A percentile compares a stretch with the other conserved stretches of the same genome.
phyloP scores from a whole-genome alignment of 306 rosid species.

The Cucurbita moschata region DNA sequence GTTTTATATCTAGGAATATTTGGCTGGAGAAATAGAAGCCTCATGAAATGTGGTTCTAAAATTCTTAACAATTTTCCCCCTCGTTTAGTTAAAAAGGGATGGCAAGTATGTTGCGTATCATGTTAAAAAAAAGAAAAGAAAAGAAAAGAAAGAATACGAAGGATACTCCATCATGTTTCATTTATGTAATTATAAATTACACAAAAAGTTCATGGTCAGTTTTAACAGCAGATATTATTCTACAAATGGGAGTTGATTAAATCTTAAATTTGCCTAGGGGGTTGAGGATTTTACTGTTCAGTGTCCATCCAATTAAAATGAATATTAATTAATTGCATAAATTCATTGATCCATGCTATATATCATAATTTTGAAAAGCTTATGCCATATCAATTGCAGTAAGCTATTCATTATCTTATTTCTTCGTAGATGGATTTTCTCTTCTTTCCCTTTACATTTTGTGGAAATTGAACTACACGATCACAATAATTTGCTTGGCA shows the following conservation, averaged over 20 bases:
- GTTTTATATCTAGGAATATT: neutral
- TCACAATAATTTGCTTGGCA: neutral
- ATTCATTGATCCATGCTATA: neutral
- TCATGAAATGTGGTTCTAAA: neutral
- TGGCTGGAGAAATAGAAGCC: neutral
- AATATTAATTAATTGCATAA: neutral
- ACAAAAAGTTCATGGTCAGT: neutral
- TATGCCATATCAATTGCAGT: neutral
- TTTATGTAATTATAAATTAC: neutral
- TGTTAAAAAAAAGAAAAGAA: neutral
- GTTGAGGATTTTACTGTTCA: neutral
- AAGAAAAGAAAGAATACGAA: neutral
- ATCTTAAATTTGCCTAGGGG: neutral
- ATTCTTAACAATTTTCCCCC: neutral
- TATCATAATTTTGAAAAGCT: neutral
- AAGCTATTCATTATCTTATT: neutral
- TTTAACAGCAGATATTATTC: neutral
- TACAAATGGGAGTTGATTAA: no score
- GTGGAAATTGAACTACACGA: neutral
- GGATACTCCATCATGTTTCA: neutral
- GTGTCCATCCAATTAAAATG: neutral
- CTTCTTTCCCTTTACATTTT: neutral
- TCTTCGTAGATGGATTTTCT: neutral
- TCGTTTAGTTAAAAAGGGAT: neutral
- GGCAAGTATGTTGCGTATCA: neutral